Conservation (phyloP, 2,329 filamentous ascomycete species). For the Pseudogymnoascus sp. region DNA sequence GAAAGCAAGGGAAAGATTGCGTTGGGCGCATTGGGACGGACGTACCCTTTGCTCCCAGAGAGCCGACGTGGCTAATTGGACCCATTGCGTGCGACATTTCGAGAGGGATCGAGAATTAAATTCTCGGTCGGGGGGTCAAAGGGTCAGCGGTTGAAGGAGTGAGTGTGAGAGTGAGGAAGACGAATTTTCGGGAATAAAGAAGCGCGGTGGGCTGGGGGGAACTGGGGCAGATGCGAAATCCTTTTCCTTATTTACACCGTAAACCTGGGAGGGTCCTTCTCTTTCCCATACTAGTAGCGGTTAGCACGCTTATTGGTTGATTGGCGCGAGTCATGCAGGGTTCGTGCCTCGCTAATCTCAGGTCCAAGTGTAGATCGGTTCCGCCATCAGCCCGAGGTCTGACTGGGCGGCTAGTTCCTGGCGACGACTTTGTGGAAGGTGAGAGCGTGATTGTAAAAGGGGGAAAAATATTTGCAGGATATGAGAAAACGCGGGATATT, state of each 20-base stretch:
- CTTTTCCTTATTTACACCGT: background rate
- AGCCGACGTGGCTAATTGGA: background rate
- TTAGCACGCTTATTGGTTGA: background rate
- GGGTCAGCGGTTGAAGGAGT: background rate
- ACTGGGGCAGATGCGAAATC: background rate
- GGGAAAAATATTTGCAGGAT: too few species aligned
- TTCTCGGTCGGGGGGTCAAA: background rate
- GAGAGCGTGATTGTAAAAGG: too few species aligned
- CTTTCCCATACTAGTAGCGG: background rate
- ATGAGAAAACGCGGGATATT: too few species aligned
- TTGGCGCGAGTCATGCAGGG: background rate
- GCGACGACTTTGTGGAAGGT: too few species aligned
- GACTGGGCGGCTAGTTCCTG: background rate
- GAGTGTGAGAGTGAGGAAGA: background rate
- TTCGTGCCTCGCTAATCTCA: background rate
- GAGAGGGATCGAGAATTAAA: background rate
- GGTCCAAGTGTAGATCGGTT: background rate
- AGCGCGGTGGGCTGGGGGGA: background rate
- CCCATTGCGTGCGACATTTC: background rate
- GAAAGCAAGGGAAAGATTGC: slow-evolving; percentile 14
- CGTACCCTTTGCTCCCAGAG: background rate
- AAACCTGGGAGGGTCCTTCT: background rate
- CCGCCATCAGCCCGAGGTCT: background rate
- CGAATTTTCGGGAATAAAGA: background rate
- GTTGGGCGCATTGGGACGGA: background rate